Evolutionary conservation across 805 yeast species (phyloP), one percentile per base, ranked within the genome.

Genomic region (Lipomyces yamadae): DNA sequence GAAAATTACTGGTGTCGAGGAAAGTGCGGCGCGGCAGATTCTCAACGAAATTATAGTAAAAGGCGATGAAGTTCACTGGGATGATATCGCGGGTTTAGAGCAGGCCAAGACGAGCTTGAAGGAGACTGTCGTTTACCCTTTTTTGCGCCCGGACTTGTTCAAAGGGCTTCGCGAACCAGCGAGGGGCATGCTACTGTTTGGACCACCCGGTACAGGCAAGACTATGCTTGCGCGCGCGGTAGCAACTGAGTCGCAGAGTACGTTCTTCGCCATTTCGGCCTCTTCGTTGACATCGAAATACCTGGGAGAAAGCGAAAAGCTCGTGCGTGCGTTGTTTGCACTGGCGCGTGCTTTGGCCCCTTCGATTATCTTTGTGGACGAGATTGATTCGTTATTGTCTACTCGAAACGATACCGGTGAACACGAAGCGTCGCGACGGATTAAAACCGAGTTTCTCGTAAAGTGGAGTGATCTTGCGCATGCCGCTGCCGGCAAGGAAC

Each of bases 201-300:
- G 99, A 0, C 98, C 99, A 2, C 98, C 98, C 0, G 99, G 99
- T n/a, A 94, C 98, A 0, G 98, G 98, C 64, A 94, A 95, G 75
- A 93, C 98, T 0, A 93, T 94, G 98, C 83, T 94, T 72, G 98
- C 98, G 0, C 83, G 97, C 70, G 97, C 98, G 0, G 98, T 95
- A 2, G 98, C 98, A 2, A 91, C 96, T 1, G 98, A 95, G 79
- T 89, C 97, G 6, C 88, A 89, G 67, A 91, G 97, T 0, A 93
- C 97, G 0, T 94, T 94, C 75, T 94, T 94, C 77, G 87, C 95
- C 32, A 92, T 94, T 39, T 88, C 94, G 71, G 96, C 97, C 1
- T 91, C 97, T 0, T 89, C 96, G 4, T 82, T 94, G 69, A 90
- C 97, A 1, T 92, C 97, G 18, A 87, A 87, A 73, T 86, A 67